Evolutionary conservation across 2,329 filamentous ascomycete species (phyloP).

Genomic region (Helminthosporium solani): DNA sequence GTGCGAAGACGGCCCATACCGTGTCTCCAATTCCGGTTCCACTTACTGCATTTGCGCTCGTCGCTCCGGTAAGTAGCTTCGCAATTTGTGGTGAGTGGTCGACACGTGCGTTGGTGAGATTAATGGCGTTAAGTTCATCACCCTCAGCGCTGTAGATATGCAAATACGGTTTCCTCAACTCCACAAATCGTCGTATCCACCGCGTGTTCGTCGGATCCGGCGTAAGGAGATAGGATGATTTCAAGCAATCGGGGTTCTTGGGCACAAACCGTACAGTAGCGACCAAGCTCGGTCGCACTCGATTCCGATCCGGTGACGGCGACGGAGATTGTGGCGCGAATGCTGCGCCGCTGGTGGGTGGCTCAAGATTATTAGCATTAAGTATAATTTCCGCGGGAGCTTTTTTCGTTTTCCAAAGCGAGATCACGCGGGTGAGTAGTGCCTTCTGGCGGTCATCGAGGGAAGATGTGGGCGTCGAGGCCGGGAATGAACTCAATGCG

Average conservation of each 20-base stretch:
- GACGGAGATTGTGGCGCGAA: conserved; percentile 44
- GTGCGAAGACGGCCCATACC: conserved; percentile 92
- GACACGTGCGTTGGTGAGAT: conserved; percentile 83
- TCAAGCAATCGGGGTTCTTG: conserved; percentile 72
- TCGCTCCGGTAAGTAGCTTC: conserved; percentile 59
- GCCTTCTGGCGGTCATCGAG: conserved; percentile 40
- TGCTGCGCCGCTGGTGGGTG: conserved; percentile 63
- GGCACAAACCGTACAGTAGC: conserved; percentile 74
- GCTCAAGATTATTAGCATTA: conserved; percentile 58
- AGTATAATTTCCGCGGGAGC: conserved; percentile 50
- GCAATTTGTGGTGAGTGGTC: conserved; percentile 90
- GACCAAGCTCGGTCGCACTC: conserved; percentile 62
- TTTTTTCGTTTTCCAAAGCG: conserved; percentile 60
- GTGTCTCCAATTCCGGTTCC: conserved; percentile 52
- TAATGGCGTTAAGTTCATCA: conserved; percentile 87
- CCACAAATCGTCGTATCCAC: conserved; percentile 92
- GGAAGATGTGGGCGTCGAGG: conserved; percentile 13
- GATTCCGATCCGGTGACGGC: conserved; percentile 19
- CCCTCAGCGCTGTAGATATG: conserved; percentile 87
- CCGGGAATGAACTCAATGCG: conserved; percentile 30
- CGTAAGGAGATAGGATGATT: conserved; percentile 83
- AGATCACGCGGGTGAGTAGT: conserved; percentile 57
- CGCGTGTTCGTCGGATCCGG: conserved; percentile 77
- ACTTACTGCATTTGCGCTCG: conserved; percentile 8
- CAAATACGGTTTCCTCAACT: conserved; percentile 86